Evolutionary conservation across 2,329 filamentous ascomycete species (phyloP), one percentile per base, ranked within the genome.

Genomic region (Albophoma yamanashiensis): DNA sequence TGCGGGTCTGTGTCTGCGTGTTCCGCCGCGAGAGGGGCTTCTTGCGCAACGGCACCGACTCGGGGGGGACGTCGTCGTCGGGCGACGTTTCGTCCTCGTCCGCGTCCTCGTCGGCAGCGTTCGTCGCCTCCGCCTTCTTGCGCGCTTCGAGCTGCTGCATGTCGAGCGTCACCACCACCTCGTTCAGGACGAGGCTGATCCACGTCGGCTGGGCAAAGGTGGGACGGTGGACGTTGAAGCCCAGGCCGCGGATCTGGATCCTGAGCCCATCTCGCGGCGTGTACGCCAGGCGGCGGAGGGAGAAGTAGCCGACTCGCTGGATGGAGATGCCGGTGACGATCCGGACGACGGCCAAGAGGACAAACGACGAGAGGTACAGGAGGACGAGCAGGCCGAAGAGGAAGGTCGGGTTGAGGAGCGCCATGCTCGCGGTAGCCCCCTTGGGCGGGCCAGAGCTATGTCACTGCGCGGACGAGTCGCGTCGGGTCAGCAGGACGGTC

Each of bases 151-250:
- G 74, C 56, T 85, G 82, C 62, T 83, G 82, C 55, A 92, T 78
- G 70, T 99, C 91, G 52, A 97, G 73, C 0, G 91, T 95, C 57
- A 99, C 81, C 57, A 87, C 89, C 57, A 97, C 79, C 70, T 97
- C 94, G 68, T 86, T 90, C 62, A 99, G 76, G 11, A 94, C 89
- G 57, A 99, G 81, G 72, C 92, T 97, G 67, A 96, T 79, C 92
- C 93, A 97, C 63, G 95, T 97, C 53, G 94, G 94, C 73, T 97
- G 92, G 55, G 93, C 91, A 75, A 99, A 97, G 7, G 94, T 97
- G 15, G 94, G 94, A 5, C 92, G 87, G 75, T 99, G 94, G 64
- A 97, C 75, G 60, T 90, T 89, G 67, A 99, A 80, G 53, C 94
- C 92, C 58, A 99, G 80, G 57, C 92, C 91, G 57, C 94, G 87